Evolutionary conservation across 1,284 basidiomycete genomes (phyloP).

Genomic region (Cutaneotrichosporon sp.): DNA sequence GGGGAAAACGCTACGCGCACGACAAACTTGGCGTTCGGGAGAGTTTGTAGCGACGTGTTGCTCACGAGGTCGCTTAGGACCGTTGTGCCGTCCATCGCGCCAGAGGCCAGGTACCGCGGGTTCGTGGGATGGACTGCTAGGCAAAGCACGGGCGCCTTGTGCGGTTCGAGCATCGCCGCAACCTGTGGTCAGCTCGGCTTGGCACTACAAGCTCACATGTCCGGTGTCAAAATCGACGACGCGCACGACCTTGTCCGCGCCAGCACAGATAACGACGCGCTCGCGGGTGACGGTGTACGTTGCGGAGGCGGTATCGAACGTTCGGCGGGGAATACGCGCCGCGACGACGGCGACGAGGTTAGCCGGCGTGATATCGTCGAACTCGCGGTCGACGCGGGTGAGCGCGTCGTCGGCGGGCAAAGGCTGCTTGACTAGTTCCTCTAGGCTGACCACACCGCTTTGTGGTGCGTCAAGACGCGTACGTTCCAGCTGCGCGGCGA

Average conservation of each 20-base stretch:
- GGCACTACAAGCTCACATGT: constrained; percentile 47
- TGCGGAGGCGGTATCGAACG: constrained; percentile 40
- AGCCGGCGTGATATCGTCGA: constrained; percentile 34
- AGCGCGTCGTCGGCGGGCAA: constrained; percentile 22
- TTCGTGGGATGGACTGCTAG: constrained; percentile 43
- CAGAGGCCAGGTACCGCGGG: constrained; percentile 40
- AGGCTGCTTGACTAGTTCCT: constrained; percentile 7
- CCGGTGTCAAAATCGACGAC: constrained; percentile 72
- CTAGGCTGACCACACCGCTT: constrained; percentile 19
- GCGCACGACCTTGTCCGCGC: constrained; percentile 73
- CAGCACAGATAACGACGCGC: constrained; percentile 62
- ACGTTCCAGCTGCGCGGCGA: constrained; percentile 17
- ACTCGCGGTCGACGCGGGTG: constrained; percentile 14
- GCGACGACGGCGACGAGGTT: constrained; percentile 38
- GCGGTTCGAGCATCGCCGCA: constrained; percentile 34
- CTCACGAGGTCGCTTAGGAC: constrained; percentile 43
- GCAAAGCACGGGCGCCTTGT: constrained; percentile 44
- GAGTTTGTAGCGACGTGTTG: constrained; percentile 33
- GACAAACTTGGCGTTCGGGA: constrained; percentile 42
- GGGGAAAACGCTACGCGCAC: constrained; percentile 41
- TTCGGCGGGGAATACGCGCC: constrained; percentile 26
- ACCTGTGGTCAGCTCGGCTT: constrained; percentile 21
- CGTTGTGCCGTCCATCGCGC: constrained; percentile 46
- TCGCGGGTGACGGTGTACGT: constrained; percentile 27
- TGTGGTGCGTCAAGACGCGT: constrained; percentile 14